These are phyloP conservation scores for Penicillium chermesinum DNA, from an alignment of 495 filamentous ascomycete species.

Conservation along the genomic window DNA sequence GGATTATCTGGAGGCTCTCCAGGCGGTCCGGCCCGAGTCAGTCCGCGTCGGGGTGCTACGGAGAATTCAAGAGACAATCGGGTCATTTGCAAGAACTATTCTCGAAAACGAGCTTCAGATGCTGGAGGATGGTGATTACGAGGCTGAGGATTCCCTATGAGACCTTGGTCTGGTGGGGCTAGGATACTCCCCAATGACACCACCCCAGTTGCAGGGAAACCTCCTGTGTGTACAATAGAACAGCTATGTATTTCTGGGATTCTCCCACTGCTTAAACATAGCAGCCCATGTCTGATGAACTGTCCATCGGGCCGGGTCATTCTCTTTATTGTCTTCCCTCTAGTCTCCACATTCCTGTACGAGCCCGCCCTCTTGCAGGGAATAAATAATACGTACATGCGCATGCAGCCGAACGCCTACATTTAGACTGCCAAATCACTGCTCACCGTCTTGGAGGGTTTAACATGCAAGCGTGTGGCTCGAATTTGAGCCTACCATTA, in stretches of 20 bases:
- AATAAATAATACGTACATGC: background rate
- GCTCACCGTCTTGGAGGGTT: too few species aligned
- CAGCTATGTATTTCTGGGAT: too few species aligned
- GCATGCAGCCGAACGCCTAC: too few species aligned
- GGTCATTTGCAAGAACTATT: conserved; percentile 37
- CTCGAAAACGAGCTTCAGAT: conserved; percentile 39
- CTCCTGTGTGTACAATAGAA: too few species aligned
- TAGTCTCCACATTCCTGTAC: background rate
- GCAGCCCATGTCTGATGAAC: too few species aligned
- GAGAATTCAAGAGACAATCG: conserved; percentile 33
- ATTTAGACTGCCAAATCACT: too few species aligned
- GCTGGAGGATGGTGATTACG: conserved; percentile 23
- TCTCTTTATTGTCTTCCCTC: background rate
- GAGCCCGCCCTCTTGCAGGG: background rate
- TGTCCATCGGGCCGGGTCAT: background rate
- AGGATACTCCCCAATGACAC: background rate
- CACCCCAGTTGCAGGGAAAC: too few species aligned
- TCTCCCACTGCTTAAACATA: too few species aligned
- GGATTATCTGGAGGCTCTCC: conserved; percentile 36
- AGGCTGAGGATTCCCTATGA: conserved; percentile 1
- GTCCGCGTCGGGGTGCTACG: conserved; percentile 27
- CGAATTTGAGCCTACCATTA: too few species aligned
- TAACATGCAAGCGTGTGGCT: too few species aligned
- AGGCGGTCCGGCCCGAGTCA: conserved; percentile 22
- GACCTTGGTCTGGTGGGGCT: background rate